phyloP scores from a whole-genome alignment of 1,284 basidiomycete species.

The Ganoderma sinense region DNA sequence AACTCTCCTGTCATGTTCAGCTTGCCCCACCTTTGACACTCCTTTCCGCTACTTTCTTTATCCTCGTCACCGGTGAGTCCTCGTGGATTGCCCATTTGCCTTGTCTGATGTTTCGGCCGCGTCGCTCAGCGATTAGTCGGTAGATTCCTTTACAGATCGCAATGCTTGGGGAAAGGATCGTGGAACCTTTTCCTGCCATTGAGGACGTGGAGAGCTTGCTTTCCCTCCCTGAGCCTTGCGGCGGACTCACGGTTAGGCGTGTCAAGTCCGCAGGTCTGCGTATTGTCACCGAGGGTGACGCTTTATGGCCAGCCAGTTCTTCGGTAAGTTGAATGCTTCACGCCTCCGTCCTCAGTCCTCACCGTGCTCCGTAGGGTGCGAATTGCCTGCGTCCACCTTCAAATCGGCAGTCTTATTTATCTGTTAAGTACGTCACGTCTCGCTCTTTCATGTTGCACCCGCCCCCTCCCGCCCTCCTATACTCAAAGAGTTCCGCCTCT shows the following conservation, averaged over 20 bases:
- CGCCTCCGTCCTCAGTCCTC: neutral
- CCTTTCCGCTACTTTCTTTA: constrained; percentile 3
- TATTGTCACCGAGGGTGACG: constrained; percentile 28
- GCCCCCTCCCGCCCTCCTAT: constrained; percentile 5
- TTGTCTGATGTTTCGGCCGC: neutral
- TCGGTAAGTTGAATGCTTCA: constrained; percentile 12
- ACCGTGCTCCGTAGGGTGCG: constrained; percentile 8
- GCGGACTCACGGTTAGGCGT: constrained; percentile 27
- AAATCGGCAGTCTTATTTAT: constrained; percentile 22
- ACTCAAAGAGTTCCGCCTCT: neutral
- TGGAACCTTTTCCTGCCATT: constrained; percentile 22
- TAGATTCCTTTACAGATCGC: neutral
- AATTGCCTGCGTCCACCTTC: constrained; percentile 13
- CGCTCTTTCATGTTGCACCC: neutral
- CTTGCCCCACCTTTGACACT: constrained; percentile 1
- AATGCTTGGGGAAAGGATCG: constrained; percentile 31
- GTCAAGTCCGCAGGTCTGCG: constrained; percentile 28
- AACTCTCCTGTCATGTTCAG: neutral
- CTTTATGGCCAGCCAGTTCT: constrained; percentile 10
- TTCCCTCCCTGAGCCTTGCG: constrained; percentile 12
- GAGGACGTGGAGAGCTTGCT: constrained; percentile 11
- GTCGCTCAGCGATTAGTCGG: neutral
- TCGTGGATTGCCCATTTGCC: neutral
- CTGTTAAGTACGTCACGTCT: constrained; percentile 17
- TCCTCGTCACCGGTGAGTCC: constrained; percentile 1